These are phyloP conservation scores for Ceratocystis cubensis DNA, from an alignment of 2,329 filamentous ascomycete species.

Conservation along the genomic window DNA sequence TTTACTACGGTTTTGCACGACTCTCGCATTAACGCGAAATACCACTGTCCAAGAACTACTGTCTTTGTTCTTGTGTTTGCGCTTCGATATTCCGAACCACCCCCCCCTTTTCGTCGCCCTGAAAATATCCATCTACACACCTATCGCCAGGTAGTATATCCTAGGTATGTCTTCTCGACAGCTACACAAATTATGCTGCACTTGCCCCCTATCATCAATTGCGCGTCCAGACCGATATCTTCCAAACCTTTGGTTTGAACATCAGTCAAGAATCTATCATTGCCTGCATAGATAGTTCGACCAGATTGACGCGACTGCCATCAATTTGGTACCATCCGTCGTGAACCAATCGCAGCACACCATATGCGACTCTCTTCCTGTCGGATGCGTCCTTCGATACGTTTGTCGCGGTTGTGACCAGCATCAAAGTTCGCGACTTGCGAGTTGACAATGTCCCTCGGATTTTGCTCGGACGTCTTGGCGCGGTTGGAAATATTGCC, in stretches of 20 bases:
- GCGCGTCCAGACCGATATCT: background rate
- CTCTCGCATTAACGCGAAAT: background rate
- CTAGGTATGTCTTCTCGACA: conserved; percentile 2
- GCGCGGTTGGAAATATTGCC: background rate
- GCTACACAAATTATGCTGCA: background rate
- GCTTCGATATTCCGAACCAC: background rate
- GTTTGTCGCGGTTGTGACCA: background rate
- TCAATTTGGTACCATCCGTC: background rate
- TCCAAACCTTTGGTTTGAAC: background rate
- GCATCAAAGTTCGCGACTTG: background rate
- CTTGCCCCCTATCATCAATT: conserved; percentile 2
- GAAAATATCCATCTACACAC: background rate
- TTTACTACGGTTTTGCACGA: background rate
- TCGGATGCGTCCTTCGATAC: background rate
- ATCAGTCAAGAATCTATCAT: background rate
- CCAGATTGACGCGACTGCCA: background rate
- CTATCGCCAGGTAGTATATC: background rate
- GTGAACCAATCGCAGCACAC: background rate
- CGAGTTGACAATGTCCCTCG: background rate
- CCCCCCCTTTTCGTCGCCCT: background rate
- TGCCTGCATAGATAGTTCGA: too few species aligned
- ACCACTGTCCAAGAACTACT: background rate
- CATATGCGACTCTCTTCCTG: too few species aligned
- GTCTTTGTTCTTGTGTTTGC: background rate
- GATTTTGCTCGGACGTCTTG: conserved; percentile 8